Conservation (phyloP, 495 filamentous ascomycete genomes). For the Penicillium herquei region DNA sequence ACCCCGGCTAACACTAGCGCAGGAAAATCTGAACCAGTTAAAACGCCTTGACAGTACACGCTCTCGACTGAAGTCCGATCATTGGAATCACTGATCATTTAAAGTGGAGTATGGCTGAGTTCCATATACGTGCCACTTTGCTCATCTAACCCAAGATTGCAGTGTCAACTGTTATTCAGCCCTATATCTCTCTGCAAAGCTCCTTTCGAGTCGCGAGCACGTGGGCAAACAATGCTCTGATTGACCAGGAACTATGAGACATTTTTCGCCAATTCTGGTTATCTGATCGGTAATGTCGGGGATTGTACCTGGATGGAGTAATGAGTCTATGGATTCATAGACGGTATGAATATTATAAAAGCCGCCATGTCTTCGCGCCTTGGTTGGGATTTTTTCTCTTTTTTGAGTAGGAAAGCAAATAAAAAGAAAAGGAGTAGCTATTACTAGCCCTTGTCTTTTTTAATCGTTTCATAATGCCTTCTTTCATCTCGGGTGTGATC, state of each 20-base stretch:
- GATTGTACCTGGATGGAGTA: not conserved
- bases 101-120: not conserved
- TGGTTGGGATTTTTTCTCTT: too few species aligned
- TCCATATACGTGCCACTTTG: not conserved
- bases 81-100: not conserved
- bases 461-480: not conserved
- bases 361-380: not conserved
- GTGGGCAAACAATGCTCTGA: not conserved
- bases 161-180: not conserved
- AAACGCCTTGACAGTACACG: constrained; percentile 20
- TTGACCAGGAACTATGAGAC: not conserved
- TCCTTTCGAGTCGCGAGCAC: not conserved
- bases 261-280: not conserved
- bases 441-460: too few species aligned
- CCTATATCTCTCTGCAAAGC: not conserved
- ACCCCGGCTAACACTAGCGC: not conserved
- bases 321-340: not conserved
- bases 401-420: too few species aligned
- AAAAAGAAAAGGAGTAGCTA: too few species aligned
- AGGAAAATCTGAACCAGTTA: not conserved
- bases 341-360: not conserved
- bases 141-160: not conserved
- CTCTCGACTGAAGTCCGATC: not conserved
- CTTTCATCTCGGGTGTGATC: not conserved
- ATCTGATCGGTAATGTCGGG: not conserved